Percentiles rank a stretch among this genome's conserved stretches.
Conservation (phyloP, 257 asterid species). For the Nicotiana knightiana region DNA sequence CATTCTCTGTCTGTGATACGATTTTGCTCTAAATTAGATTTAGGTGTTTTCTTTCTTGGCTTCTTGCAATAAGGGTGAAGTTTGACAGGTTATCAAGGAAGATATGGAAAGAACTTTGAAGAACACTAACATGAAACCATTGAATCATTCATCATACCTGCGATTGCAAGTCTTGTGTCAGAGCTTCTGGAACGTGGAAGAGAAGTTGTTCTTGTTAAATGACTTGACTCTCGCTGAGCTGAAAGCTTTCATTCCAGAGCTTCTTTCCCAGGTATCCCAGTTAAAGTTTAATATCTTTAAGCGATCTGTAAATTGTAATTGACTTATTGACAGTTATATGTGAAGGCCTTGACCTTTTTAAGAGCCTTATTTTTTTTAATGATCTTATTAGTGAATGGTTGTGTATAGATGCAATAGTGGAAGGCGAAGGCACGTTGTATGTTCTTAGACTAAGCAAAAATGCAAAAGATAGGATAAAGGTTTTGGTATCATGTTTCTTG, state of each 20-base stretch:
- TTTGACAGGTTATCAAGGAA: slow-evolving; percentile 83
- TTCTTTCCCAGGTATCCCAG: slow-evolving; percentile 77
- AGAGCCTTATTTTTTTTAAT: neutral
- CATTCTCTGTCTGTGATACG: neutral
- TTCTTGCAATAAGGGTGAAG: slow-evolving; percentile 23
- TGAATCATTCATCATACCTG: slow-evolving; percentile 76
- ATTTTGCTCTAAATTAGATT: slow-evolving; percentile 1
- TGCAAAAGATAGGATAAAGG: neutral
- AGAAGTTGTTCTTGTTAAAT: slow-evolving; percentile 64
- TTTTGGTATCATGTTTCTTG: slow-evolving; percentile 3
- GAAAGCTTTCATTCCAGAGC: slow-evolving; percentile 64
- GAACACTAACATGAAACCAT: slow-evolving; percentile 95
- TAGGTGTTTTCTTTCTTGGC: slow-evolving; percentile 19
- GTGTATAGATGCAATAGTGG: neutral
- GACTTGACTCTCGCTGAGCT: slow-evolving; percentile 67
- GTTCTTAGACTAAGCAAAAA: neutral
- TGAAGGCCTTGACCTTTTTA: neutral
- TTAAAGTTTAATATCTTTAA: neutral
- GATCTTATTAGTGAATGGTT: neutral
- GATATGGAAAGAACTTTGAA: slow-evolving; percentile 79
- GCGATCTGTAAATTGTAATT: neutral
- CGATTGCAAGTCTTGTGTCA: slow-evolving; percentile 85
- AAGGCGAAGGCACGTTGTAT: neutral
- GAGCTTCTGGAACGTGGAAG: slow-evolving; percentile 90
- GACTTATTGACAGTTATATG: neutral